These are phyloP conservation scores for Trypethelium eluteriae DNA, from an alignment of 495 filamentous ascomycete genomes.

Conservation along the genomic window DNA sequence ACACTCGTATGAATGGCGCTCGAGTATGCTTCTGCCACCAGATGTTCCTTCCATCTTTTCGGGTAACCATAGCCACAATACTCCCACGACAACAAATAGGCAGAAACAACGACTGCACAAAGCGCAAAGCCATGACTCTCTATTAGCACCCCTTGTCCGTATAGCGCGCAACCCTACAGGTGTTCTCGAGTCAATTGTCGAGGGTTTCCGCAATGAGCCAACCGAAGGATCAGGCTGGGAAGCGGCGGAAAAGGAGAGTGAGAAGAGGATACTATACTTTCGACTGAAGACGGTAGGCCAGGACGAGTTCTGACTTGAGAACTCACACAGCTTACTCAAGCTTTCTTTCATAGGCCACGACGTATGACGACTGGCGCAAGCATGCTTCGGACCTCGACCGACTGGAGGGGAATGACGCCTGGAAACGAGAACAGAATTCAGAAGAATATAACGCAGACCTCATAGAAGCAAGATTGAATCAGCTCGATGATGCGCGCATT, in stretches of 20 bases:
- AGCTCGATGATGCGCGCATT: constrained; percentile 67
- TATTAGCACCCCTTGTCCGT: not conserved
- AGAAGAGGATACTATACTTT: constrained; percentile 2
- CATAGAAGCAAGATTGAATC: constrained; percentile 58
- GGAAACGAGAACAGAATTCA: constrained; percentile 63
- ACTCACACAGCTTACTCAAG: not conserved
- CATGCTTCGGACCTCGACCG: constrained; percentile 71
- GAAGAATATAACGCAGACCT: constrained; percentile 63
- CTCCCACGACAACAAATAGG: not conserved
- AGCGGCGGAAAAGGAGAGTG: not conserved
- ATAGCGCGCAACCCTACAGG: not conserved
- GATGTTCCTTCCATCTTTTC: constrained; percentile 3
- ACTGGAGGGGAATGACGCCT: constrained; percentile 71
- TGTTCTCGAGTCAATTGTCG: not conserved
- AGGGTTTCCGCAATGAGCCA: not conserved
- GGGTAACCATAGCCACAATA: not conserved
- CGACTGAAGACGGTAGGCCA: not conserved
- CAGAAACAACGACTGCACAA: not conserved
- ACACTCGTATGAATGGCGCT: not conserved
- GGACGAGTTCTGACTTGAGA: not conserved
- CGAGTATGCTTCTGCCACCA: constrained; percentile 2
- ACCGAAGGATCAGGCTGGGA: not conserved
- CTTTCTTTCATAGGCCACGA: constrained; percentile 19
- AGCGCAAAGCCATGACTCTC: constrained; percentile 5
- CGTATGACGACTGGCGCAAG: constrained; percentile 35